Base-by-base conservation (phyloP, 2,329 filamentous ascomycete species). In the Paraphaeosphaeria minitans region DNA sequence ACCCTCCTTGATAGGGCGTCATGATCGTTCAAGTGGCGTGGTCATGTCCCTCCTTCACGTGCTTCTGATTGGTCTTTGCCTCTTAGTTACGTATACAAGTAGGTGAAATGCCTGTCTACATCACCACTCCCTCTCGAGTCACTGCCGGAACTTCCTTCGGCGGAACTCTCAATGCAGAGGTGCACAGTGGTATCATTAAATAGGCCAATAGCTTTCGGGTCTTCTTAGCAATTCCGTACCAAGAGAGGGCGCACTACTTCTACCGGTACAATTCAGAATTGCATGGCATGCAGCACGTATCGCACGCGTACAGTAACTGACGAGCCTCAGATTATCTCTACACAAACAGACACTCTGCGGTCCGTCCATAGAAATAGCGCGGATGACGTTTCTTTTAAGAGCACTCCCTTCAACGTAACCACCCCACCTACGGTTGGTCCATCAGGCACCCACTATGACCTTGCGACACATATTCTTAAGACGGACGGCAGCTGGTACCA, bases 401-500 rank as follows among this genome's bases (percentile, higher is more conserved):
- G 60, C 42, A 62, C 60, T 3, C 56, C 58, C 16, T 63, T 63
- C 60, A 61, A 47, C 5, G 56, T 66, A 4, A 61, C 58, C 14
- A 62, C 63, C 21, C 60, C 62, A 16, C 27, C 58, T 27, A 60
- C 39, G 13, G 57, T 66, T 7, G 62, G 64, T 14, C 58, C 62
- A 6, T 62, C 62, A 29, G 64, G 58, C 13, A 52, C 37, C 2
- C 55, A 66, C 39, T 66, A 65, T 41, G 56, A 53, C n/a, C 43
- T 66, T 29, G 33, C 41, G n/a, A 58, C 55, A 22, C 58, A 45
- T 9, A 55, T 59, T 3, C 27, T 61, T 14, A 29, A 62, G 21
- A 65, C 62, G 3, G 64, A 66, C 53, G 64, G 62, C 24, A 59
- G 60, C 16, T 60, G 55, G 24, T n/a, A n/a, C n/a, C n/a, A n/a